Conservation (phyloP, 306 rosid genomes). For the Cicer judaicum region DNA sequence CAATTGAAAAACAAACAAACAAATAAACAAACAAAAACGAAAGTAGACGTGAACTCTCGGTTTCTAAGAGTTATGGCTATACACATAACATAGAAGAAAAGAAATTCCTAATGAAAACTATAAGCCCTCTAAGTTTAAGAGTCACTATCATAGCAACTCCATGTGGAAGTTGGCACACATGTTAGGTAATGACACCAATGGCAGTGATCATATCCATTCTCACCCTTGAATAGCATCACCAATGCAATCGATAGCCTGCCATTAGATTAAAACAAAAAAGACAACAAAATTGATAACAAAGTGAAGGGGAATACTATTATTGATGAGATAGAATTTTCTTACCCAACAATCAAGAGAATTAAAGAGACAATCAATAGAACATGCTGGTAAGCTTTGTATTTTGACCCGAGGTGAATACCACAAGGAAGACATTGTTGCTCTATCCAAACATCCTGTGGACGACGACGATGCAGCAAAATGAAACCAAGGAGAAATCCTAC, state of each 20-base stretch:
- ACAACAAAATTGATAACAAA: background rate
- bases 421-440: slow-evolving; percentile 63
- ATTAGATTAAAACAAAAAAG: slow-evolving; percentile 1
- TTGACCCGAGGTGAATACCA: slow-evolving; percentile 55
- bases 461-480: slow-evolving; percentile 76
- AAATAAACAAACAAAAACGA: background rate
- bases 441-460: slow-evolving; percentile 74
- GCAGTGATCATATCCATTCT: slow-evolving; percentile 70
- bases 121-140: slow-evolving; percentile 16
- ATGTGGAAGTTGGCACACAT: slow-evolving; percentile 73
- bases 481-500: slow-evolving; percentile 80
- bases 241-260: slow-evolving; percentile 62
- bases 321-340: slow-evolving; percentile 33
- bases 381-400: slow-evolving; percentile 76
- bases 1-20: slow-evolving; percentile 6
- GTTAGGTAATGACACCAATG: slow-evolving; percentile 79
- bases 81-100: slow-evolving; percentile 11
- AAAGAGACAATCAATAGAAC: slow-evolving; percentile 63
- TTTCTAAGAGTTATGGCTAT: slow-evolving; percentile 43
- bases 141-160: slow-evolving; percentile 58
- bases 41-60: background rate
- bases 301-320: background rate
- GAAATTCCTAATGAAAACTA: background rate
- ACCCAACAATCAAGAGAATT: slow-evolving; percentile 72
- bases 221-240: slow-evolving; percentile 71